Percentiles rank a stretch among this genome's conserved stretches.
Conservation (phyloP, 1,139 yeast genomes). For the Oligophagozyma castellii region DNA sequence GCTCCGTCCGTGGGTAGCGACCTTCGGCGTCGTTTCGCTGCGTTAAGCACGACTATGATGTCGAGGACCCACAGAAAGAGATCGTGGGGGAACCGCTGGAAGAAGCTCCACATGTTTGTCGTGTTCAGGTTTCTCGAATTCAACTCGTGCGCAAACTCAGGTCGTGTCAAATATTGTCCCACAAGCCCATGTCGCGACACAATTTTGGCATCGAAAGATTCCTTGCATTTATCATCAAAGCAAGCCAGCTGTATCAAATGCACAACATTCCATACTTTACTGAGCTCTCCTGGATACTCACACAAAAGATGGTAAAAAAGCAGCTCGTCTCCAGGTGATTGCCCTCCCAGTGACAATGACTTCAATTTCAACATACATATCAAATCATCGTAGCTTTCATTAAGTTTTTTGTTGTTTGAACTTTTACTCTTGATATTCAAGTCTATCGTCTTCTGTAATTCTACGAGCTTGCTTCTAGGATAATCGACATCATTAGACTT, state of each 20-base stretch:
- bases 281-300: constrained; percentile 6
- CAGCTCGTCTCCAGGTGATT: constrained; percentile 19
- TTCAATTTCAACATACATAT: constrained; percentile 15
- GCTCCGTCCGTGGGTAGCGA: constrained; percentile 8
- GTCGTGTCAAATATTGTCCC: constrained; percentile 10
- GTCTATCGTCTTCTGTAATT: constrained; percentile 19
- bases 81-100: constrained; percentile 18
- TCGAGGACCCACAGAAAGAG: constrained; percentile 23
- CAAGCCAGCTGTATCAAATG: constrained; percentile 20
- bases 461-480: constrained; percentile 19
- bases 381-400: constrained; percentile 7
- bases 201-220: constrained; percentile 16
- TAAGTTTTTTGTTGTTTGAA: not conserved
- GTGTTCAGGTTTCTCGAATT: constrained; percentile 14
- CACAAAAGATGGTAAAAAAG: constrained; percentile 16
- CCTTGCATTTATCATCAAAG: constrained; percentile 15
- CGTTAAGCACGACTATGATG: constrained; percentile 16
- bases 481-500: constrained; percentile 20
- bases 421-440: not conserved
- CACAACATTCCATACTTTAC: constrained; percentile 18
- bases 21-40: constrained; percentile 10
- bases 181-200: constrained; percentile 13
- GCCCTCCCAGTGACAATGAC: constrained; percentile 19
- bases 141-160: constrained; percentile 19
- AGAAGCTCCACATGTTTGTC: constrained; percentile 20